Evolutionary conservation across 176 grass and related monocot genomes (phyloP).

Genomic region (Typha latifolia): DNA sequence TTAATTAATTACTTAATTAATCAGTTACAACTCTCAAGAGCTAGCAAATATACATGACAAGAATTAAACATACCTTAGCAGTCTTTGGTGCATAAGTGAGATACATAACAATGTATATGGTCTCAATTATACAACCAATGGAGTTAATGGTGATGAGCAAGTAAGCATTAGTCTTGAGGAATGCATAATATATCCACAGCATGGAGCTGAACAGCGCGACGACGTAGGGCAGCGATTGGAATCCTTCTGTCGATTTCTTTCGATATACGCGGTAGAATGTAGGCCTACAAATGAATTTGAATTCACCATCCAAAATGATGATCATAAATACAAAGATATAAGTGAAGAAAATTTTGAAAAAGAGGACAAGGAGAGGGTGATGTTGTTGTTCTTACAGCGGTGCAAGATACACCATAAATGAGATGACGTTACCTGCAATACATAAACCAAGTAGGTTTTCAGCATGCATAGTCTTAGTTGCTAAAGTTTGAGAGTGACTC

Average conservation of each 20-base stretch:
- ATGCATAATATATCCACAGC: constrained; percentile 90
- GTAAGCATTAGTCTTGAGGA: constrained; percentile 42
- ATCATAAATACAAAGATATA: background rate
- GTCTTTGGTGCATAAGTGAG: constrained; percentile 52
- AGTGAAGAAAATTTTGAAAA: too few relatives aligned
- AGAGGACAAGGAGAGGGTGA: background rate
- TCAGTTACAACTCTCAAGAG: too few relatives aligned
- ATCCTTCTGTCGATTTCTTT: constrained; percentile 67
- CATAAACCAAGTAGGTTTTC: constrained; percentile 1
- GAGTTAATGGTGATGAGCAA: constrained; percentile 75
- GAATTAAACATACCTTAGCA: constrained; percentile 15
- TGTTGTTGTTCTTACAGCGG: constrained; percentile 44
- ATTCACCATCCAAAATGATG: background rate
- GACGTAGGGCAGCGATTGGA: constrained; percentile 84
- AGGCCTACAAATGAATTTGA: constrained; percentile 43
- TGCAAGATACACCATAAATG: constrained; percentile 72
- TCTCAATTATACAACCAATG: constrained; percentile 73
- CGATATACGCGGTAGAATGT: constrained; percentile 70
- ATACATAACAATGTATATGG: constrained; percentile 58
- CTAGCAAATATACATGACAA: too few relatives aligned
- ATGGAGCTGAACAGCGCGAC: constrained; percentile 78
- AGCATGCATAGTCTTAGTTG: background rate
- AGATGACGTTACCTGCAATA: constrained; percentile 73
- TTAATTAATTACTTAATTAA: too few relatives aligned
- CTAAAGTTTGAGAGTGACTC: background rate